These are phyloP conservation scores for Hypoxylon subgilvum DNA, from an alignment of 495 filamentous ascomycete species.

Conservation along the genomic window DNA sequence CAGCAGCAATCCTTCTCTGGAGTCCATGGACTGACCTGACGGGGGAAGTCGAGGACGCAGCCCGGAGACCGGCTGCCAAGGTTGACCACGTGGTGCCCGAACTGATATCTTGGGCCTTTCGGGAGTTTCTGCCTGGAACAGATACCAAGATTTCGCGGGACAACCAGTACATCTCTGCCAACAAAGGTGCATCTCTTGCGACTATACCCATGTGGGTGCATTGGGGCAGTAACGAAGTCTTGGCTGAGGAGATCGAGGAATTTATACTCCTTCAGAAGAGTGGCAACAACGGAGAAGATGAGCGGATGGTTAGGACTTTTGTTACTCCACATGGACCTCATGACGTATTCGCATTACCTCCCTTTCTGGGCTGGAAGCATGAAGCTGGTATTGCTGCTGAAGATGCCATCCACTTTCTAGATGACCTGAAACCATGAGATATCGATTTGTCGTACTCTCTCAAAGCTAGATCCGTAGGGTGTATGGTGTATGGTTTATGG, in stretches of 20 bases:
- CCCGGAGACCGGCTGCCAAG: constrained; percentile 4
- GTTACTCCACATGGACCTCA: constrained; percentile 4
- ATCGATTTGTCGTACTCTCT: not conserved
- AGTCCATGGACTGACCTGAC: constrained; percentile 32
- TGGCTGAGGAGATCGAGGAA: constrained; percentile 2
- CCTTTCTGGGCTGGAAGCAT: constrained; percentile 6
- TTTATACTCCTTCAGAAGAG: constrained; percentile 1
- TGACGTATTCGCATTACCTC: constrained; percentile 1
- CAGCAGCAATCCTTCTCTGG: constrained; percentile 29
- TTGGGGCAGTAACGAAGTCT: constrained; percentile 2
- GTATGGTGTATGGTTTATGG: too few relatives aligned
- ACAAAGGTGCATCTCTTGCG: not conserved
- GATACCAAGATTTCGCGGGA: not conserved
- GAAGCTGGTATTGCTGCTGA: constrained; percentile 5
- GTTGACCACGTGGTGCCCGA: constrained; percentile 10
- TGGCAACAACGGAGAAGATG: not conserved
- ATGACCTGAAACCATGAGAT: not conserved
- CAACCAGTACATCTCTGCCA: constrained; percentile 4
- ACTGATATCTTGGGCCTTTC: constrained; percentile 7
- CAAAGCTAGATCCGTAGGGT: too few relatives aligned
- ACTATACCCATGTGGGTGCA: constrained; percentile 8
- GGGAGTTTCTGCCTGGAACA: constrained; percentile 4
- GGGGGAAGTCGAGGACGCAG: constrained; percentile 11
- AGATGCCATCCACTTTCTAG: constrained; percentile 2
- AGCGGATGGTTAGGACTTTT: not conserved